Percentiles rank a stretch among this genome's conserved stretches.
Evolutionary conservation across 805 yeast species (phyloP).

Genomic region (Saturnispora hagleri): DNA sequence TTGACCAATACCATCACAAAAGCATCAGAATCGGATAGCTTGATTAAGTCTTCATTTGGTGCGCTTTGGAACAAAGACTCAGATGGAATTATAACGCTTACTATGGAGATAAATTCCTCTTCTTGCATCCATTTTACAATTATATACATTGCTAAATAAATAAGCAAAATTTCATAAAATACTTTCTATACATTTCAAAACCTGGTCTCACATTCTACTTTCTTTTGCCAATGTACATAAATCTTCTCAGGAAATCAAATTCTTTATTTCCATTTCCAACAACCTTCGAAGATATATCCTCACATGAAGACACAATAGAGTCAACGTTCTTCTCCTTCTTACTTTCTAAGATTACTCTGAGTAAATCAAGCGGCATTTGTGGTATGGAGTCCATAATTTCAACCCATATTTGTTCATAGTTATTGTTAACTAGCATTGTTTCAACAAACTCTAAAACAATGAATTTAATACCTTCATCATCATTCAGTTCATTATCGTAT

Average conservation of each 20-base stretch:
- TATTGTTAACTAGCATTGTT: constrained; percentile 35
- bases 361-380: constrained; percentile 46
- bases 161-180: background rate
- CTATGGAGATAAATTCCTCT: constrained; percentile 22
- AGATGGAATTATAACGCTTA: constrained; percentile 39
- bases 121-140: background rate
- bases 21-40: constrained; percentile 17
- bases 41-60: constrained; percentile 35
- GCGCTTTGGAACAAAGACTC: constrained; percentile 47
- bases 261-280: background rate
- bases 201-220: background rate
- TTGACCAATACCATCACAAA: constrained; percentile 31
- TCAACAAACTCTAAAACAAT: constrained; percentile 43
- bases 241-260: constrained; percentile 5
- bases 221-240: background rate
- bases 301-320: constrained; percentile 1
- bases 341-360: constrained; percentile 52
- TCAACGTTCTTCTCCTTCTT: constrained; percentile 18
- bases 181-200: constrained; percentile 10
- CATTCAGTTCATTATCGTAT: constrained; percentile 29
- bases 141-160: background rate
- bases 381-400: constrained; percentile 7
- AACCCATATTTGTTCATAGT: constrained; percentile 8
- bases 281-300: background rate
- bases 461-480: constrained; percentile 16